A percentile compares a stretch with the other conserved stretches of the same genome.
Evolutionary conservation across 805 yeast species (phyloP).

Genomic region (Candida cerambycidarum): DNA sequence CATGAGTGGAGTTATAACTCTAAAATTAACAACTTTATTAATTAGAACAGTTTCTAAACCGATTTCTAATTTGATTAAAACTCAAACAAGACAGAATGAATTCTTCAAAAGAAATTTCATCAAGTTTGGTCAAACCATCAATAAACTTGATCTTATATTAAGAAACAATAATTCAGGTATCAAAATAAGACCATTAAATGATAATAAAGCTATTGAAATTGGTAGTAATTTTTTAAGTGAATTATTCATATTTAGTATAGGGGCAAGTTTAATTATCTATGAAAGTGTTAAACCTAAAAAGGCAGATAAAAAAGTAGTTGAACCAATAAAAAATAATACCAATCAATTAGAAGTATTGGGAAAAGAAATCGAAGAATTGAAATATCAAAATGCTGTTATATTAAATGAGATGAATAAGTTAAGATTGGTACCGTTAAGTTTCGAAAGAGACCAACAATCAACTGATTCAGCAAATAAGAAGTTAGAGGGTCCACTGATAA

Average conservation of each 20-base stretch:
- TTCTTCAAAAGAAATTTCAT: slow-evolving; percentile 63
- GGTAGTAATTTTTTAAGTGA: slow-evolving; percentile 83
- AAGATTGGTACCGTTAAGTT: slow-evolving; percentile 8
- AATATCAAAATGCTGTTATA: slow-evolving; percentile 15
- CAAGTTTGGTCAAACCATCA: slow-evolving; percentile 67
- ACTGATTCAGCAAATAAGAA: not conserved
- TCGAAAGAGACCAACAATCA: slow-evolving; percentile 3
- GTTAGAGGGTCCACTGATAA: not conserved
- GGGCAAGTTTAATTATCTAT: slow-evolving; percentile 70
- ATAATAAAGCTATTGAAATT: slow-evolving; percentile 74
- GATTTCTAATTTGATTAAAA: slow-evolving; percentile 65
- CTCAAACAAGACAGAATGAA: slow-evolving; percentile 74
- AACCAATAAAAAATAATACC: not conserved
- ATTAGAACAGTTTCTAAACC: slow-evolving; percentile 80
- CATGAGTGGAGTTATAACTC: slow-evolving; percentile 74
- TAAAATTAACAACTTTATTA: slow-evolving; percentile 69
- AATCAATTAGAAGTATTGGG: not conserved
- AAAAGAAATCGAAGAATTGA: slow-evolving; percentile 9
- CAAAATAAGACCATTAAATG: slow-evolving; percentile 75
- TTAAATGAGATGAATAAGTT: slow-evolving; percentile 11
- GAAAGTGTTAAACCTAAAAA: slow-evolving; percentile 68
- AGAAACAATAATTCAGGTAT: slow-evolving; percentile 55
- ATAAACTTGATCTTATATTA: slow-evolving; percentile 60
- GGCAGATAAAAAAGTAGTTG: slow-evolving; percentile 55
- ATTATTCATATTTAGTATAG: slow-evolving; percentile 73